phyloP scores from a whole-genome alignment of 352 stramenopile genomes.

The Globisporangium rhizosaccharum region DNA sequence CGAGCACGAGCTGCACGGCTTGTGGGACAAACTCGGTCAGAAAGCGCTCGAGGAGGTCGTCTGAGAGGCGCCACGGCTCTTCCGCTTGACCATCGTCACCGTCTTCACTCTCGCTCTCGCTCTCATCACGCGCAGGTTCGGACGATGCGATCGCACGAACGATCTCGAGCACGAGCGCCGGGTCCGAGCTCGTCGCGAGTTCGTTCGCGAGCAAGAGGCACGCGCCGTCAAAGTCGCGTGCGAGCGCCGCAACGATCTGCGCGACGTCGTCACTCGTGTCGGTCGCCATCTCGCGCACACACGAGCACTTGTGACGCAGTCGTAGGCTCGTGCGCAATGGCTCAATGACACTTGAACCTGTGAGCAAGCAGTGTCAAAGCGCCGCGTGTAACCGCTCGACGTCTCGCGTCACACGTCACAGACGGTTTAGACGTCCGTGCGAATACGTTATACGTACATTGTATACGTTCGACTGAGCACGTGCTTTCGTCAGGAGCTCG shows the following conservation, averaged over 20 bases:
- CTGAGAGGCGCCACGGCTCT: constrained; percentile 17
- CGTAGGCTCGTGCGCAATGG: no score
- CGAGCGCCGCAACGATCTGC: constrained; percentile 29
- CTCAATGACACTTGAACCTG: no score
- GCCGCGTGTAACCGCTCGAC: no score
- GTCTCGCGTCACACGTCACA: no score
- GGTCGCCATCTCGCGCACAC: neutral
- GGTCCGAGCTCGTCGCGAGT: constrained; percentile 26
- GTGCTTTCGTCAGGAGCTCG: no score
- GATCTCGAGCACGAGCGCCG: constrained; percentile 24
- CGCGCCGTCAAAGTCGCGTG: constrained; percentile 46
- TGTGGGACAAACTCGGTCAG: constrained; percentile 53
- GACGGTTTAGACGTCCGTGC: no score
- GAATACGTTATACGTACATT: no score
- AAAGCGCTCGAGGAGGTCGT: constrained; percentile 30
- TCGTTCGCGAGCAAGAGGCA: constrained; percentile 37
- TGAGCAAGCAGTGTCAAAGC: no score
- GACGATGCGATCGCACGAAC: constrained; percentile 7
- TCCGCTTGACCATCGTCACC: neutral
- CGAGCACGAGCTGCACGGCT: constrained; percentile 47
- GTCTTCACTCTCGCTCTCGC: neutral
- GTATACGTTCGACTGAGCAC: no score
- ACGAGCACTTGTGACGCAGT: no score
- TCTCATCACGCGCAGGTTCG: neutral
- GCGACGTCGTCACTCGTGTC: constrained; percentile 10